These are phyloP conservation scores for Trichosporon ovoides DNA, from an alignment of 1,284 basidiomycete genomes.

Conservation along the genomic window DNA sequence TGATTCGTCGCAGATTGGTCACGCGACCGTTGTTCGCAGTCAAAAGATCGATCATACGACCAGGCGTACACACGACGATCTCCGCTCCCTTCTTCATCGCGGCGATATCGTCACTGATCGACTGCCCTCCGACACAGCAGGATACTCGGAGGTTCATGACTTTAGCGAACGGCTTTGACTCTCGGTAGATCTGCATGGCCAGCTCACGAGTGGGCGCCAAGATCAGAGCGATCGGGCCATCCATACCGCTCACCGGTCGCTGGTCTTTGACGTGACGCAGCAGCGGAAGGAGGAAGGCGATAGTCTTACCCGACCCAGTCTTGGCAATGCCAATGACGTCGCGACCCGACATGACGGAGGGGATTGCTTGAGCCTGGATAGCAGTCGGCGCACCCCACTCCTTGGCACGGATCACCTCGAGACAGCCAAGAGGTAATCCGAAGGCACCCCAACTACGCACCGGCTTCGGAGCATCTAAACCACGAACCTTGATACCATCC, in stretches of 20 bases:
- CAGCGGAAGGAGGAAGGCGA: slow-evolving; percentile 90
- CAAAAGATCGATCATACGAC: slow-evolving; percentile 97
- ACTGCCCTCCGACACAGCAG: slow-evolving; percentile 95
- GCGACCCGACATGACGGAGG: slow-evolving; percentile 95
- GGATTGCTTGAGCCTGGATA: slow-evolving; percentile 96
- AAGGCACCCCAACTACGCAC: slow-evolving; percentile 99
- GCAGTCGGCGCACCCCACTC: slow-evolving; percentile 86
- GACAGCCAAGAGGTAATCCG: slow-evolving; percentile 81
- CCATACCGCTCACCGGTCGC: slow-evolving; percentile 83
- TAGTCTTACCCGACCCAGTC: slow-evolving; percentile 93
- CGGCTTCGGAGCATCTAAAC: slow-evolving; percentile 88
- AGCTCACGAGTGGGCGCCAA: slow-evolving; percentile 98
- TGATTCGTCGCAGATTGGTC: slow-evolving; percentile 93
- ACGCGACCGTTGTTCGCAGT: slow-evolving; percentile 98
- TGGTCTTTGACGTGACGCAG: slow-evolving; percentile 99
- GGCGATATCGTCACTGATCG: slow-evolving; percentile 98
- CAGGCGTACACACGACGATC: slow-evolving; percentile 97
- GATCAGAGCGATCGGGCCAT: slow-evolving; percentile 91
- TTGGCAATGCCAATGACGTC: slow-evolving; percentile 99
- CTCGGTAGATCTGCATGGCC: slow-evolving; percentile 93
- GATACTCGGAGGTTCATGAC: slow-evolving; percentile 82
- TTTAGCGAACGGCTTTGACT: slow-evolving; percentile 92
- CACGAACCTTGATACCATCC: slow-evolving; percentile 96
- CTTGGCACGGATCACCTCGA: slow-evolving; percentile 86
- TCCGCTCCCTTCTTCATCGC: slow-evolving; percentile 98